Conservation (phyloP, 2,329 filamentous ascomycete species). For the Tolypocladium tropicale region DNA sequence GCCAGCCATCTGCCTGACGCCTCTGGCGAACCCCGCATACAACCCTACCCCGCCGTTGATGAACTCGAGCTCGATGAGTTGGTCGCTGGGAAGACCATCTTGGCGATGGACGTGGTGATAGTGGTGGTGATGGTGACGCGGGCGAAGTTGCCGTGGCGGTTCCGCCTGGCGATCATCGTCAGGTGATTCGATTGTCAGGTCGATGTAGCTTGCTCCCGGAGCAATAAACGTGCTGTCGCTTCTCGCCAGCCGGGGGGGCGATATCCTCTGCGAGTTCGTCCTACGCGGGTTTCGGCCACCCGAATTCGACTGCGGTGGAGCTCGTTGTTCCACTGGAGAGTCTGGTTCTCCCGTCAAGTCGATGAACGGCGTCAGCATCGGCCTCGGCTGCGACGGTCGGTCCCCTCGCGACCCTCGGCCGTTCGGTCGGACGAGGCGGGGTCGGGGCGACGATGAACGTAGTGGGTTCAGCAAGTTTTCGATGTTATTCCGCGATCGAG, state of each 20-base stretch:
- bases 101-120: conserved; percentile 5
- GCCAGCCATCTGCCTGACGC: conserved; percentile 13
- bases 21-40: conserved; percentile 10
- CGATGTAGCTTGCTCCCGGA: conserved; percentile 30
- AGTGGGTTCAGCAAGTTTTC: conserved; percentile 5
- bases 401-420: not conserved
- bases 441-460: not conserved
- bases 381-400: not conserved
- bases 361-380: conserved; percentile 26
- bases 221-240: conserved; percentile 33
- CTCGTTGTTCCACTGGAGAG: conserved; percentile 28
- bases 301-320: conserved; percentile 12
- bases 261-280: conserved; percentile 28
- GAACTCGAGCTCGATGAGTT: conserved; percentile 15
- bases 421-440: not conserved
- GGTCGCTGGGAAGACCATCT: conserved; percentile 6
- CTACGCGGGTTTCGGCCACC: conserved; percentile 26
- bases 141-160: not conserved
- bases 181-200: conserved; percentile 39
- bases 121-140: conserved; percentile 8
- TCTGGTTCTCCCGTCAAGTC: conserved; percentile 42
- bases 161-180: conserved; percentile 17
- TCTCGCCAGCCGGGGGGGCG: conserved; percentile 31
- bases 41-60: conserved; percentile 9
- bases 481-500: conserved; percentile 1